These are phyloP conservation scores for Salvia hispanica DNA, from an alignment of 257 asterid genomes.

Conservation along the genomic window DNA sequence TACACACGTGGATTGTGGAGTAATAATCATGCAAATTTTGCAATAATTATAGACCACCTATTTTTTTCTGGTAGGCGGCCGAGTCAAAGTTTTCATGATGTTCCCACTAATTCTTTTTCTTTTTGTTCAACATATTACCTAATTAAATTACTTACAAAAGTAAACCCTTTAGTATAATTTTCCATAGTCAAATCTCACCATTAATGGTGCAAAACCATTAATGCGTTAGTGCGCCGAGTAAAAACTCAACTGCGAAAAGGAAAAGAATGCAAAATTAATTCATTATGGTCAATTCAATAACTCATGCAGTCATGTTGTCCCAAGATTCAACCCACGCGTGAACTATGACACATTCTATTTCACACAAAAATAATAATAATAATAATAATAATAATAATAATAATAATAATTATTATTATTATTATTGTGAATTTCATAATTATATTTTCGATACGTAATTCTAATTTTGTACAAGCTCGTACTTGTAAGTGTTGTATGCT, in stretches of 20 bases:
- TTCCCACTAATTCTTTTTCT: background rate
- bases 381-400: too few species aligned
- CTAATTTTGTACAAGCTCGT: too few species aligned
- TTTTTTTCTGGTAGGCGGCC: background rate
- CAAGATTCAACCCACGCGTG: background rate
- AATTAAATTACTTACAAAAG: background rate
- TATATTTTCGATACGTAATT: too few species aligned
- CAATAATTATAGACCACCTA: background rate
- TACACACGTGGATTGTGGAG: too few species aligned
- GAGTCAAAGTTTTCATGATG: constrained; percentile 1
- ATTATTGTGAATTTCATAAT: too few species aligned
- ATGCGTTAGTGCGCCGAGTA: background rate
- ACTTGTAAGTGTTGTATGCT: too few species aligned
- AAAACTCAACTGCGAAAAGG: background rate
- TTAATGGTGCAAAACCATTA: background rate
- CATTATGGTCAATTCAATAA: background rate
- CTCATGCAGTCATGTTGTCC: too few species aligned
- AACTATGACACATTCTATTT: background rate
- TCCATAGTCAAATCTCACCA: background rate
- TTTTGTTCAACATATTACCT: background rate
- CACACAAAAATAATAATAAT: too few species aligned
- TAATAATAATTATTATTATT: too few species aligned
- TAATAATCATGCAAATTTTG: background rate
- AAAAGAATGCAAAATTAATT: background rate
- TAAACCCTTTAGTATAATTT: background rate